Evolutionary conservation across 2,329 filamentous ascomycete genomes (phyloP).

Genomic region (Calonectria leucothoes): DNA sequence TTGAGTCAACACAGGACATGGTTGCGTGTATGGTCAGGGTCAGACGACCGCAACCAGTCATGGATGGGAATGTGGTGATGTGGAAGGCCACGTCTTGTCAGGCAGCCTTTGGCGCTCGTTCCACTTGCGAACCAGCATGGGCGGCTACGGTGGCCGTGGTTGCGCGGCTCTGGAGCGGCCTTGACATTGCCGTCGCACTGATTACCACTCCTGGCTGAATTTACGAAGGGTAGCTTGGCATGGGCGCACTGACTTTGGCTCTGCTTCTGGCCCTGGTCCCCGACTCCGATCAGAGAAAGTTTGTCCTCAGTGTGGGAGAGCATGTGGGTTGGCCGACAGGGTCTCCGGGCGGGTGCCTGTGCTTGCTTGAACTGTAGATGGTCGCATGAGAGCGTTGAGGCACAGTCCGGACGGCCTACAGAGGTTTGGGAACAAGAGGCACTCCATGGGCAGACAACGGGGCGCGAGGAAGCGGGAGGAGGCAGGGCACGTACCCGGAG

Average conservation of each 20-base stretch:
- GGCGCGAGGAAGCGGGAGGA: neutral
- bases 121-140: conserved; percentile 7
- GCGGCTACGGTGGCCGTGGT: conserved; percentile 35
- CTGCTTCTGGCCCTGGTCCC: neutral
- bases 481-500: conserved; percentile 11
- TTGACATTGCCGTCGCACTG: conserved; percentile 36
- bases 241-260: conserved; percentile 1
- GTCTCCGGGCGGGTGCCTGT: neutral
- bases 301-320: neutral
- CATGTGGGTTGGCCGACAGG: conserved; percentile 7
- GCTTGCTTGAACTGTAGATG: conserved; percentile 9
- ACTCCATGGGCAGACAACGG: conserved; percentile 2
- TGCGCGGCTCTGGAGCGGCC: conserved; percentile 25
- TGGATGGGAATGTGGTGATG: neutral
- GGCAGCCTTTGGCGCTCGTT: conserved; percentile 14
- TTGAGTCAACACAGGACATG: neutral
- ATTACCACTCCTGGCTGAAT: conserved; percentile 39
- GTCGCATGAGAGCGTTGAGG: conserved; percentile 19
- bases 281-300: neutral
- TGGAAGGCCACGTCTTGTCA: neutral
- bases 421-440: conserved; percentile 20
- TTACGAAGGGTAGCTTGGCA: conserved; percentile 27
- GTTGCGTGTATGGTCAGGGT: neutral
- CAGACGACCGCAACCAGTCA: conserved; percentile 1
- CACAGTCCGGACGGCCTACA: conserved; percentile 24